phyloP scores from a whole-genome alignment of 495 filamentous ascomycete genomes.

The Hypoxylon intermedium region DNA sequence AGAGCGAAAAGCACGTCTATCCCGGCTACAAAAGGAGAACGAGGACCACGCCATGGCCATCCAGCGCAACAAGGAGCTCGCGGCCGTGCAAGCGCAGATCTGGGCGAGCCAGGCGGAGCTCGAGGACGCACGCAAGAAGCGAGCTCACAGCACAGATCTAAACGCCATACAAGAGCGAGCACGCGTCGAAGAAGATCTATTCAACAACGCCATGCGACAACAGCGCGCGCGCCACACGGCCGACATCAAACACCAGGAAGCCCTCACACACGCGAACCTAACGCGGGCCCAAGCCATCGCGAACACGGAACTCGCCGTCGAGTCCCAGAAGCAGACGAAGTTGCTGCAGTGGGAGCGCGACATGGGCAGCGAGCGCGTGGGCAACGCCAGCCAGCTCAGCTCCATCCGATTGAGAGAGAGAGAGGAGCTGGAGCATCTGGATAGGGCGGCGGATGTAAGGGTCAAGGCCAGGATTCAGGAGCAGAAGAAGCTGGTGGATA shows the following conservation, averaged over 20 bases:
- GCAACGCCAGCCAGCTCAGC: conserved; percentile 49
- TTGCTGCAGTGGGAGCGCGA: conserved; percentile 49
- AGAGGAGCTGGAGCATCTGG: conserved; percentile 51
- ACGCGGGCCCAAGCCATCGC: conserved; percentile 47
- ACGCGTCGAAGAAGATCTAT: conserved; percentile 47
- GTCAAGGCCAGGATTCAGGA: conserved; percentile 47
- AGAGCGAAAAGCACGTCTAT: conserved; percentile 48
- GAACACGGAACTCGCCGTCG: conserved; percentile 50
- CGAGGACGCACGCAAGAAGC: conserved; percentile 50
- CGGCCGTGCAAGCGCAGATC: conserved; percentile 52
- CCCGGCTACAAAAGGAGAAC: conserved; percentile 45
- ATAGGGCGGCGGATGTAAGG: conserved; percentile 46
- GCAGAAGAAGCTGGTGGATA: conserved; percentile 56
- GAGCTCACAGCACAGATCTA: conserved; percentile 36
- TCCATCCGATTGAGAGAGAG: conserved; percentile 50
- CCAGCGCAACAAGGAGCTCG: conserved; percentile 51
- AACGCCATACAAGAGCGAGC: conserved; percentile 42
- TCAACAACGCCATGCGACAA: conserved; percentile 39
- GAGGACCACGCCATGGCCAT: conserved; percentile 50
- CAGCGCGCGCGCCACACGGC: conserved; percentile 41
- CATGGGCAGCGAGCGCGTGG: conserved; percentile 44
- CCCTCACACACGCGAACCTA: conserved; percentile 49
- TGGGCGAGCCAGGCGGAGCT: conserved; percentile 51
- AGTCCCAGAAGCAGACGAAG: conserved; percentile 43
- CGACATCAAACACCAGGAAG: conserved; percentile 48